Evolutionary conservation across 2,329 filamentous ascomycete genomes (phyloP).

Genomic region (Periglandula ipomoeae): DNA sequence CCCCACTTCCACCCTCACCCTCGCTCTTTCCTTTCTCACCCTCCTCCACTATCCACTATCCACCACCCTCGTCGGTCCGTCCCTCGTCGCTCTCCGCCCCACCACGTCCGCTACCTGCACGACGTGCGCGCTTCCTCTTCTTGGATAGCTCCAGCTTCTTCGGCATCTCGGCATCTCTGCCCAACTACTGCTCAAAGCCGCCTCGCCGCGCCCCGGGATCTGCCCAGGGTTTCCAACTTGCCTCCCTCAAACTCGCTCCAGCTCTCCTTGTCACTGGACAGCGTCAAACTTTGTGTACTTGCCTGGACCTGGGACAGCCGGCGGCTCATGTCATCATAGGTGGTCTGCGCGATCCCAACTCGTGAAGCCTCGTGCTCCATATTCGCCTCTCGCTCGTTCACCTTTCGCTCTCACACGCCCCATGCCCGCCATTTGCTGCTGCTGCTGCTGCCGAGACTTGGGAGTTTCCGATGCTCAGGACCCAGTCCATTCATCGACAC

Average conservation of each 20-base stretch:
- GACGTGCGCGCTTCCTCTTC: slow-evolving; percentile 5
- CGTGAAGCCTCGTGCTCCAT: background rate
- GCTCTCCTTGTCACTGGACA: background rate
- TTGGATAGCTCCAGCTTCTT: slow-evolving; percentile 8
- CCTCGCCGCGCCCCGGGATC: slow-evolving; percentile 8
- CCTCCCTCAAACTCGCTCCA: slow-evolving; percentile 2
- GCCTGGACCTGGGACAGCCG: background rate
- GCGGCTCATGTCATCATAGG: background rate
- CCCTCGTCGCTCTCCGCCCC: background rate
- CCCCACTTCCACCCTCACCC: background rate
- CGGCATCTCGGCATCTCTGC: slow-evolving; percentile 9
- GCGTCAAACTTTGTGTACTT: background rate
- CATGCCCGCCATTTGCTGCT: slow-evolving; percentile 11
- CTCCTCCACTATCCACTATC: background rate
- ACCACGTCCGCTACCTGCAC: slow-evolving; percentile 1
- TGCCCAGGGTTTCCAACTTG: slow-evolving; percentile 4
- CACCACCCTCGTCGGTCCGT: background rate
- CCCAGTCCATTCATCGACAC: slow-evolving; percentile 18
- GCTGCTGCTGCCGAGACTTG: slow-evolving; percentile 12
- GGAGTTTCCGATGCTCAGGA: slow-evolving; percentile 16
- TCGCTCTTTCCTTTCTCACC: background rate
- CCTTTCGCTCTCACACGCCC: slow-evolving; percentile 17
- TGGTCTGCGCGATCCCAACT: background rate
- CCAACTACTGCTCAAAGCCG: slow-evolving; percentile 12
- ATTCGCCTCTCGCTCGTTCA: background rate